Evolutionary conservation across 192 early-diverging fungal genomes (phyloP).

Genomic region (Paraglomus brasilianum): DNA sequence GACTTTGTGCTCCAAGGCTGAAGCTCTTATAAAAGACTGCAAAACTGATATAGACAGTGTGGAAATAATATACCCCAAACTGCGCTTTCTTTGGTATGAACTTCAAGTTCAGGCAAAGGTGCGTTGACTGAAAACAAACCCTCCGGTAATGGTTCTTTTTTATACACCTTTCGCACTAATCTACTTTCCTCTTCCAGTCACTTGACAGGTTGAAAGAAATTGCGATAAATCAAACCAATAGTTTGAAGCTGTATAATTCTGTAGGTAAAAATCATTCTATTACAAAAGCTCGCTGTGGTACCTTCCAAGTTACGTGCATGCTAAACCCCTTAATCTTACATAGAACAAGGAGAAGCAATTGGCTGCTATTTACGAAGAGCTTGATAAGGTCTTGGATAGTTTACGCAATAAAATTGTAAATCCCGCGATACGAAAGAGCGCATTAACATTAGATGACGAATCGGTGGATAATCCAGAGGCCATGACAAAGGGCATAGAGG

Average conservation of each 20-base stretch:
- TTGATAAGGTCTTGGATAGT: constrained; percentile 16
- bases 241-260: constrained; percentile 17
- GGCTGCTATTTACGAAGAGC: constrained; percentile 5
- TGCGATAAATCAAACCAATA: constrained; percentile 26
- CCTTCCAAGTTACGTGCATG: too few species aligned
- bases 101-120: constrained; percentile 26
- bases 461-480: not conserved
- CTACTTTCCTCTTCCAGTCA: not conserved
- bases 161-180: too few species aligned
- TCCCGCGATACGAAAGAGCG: constrained; percentile 22
- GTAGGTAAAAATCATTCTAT: constrained; percentile 14
- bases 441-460: not conserved
- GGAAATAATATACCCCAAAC: constrained; percentile 27
- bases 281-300: too few species aligned
- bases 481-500: not conserved
- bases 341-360: constrained; percentile 31
- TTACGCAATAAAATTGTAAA: constrained; percentile 22
- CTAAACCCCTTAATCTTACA: not conserved
- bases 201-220: constrained; percentile 18
- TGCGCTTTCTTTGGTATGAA: constrained; percentile 29
- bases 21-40: constrained; percentile 21
- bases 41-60: constrained; percentile 25
- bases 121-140: not conserved
- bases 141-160: too few species aligned
- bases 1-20: constrained; percentile 28